Evolutionary conservation across 225 moss, liverwort and hornwort species (phyloP).

Genomic region (Marchantia polymorpha): DNA sequence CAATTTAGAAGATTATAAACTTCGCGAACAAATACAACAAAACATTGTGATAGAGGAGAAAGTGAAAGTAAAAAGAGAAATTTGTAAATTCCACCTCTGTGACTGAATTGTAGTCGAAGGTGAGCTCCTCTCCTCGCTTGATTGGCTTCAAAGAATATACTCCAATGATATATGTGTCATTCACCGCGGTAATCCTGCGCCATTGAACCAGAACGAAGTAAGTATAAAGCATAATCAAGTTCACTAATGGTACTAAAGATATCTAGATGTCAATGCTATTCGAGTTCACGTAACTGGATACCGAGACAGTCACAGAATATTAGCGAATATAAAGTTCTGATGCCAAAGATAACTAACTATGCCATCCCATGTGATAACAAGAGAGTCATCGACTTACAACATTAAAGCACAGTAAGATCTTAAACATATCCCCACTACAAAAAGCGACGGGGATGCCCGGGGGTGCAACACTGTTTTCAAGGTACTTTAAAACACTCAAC

Average conservation of each 20-base stretch:
- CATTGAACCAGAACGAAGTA: neutral
- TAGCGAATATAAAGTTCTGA: no score
- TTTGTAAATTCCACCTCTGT: slow-evolving; percentile 63
- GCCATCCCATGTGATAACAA: no score
- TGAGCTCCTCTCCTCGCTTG: slow-evolving; percentile 92
- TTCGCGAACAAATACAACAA: neutral
- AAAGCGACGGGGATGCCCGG: neutral
- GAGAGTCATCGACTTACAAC: no score
- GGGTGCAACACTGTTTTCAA: neutral
- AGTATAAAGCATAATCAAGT: neutral
- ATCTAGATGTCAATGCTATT: neutral
- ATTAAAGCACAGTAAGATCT: no score
- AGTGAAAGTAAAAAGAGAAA: neutral
- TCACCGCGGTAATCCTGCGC: slow-evolving; percentile 87
- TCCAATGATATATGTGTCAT: slow-evolving; percentile 91
- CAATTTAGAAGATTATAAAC: neutral
- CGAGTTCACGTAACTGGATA: no score
- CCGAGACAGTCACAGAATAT: no score
- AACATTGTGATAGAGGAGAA: neutral
- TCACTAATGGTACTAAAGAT: neutral
- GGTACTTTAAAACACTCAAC: neutral
- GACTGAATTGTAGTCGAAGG: slow-evolving; percentile 96
- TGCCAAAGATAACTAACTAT: no score
- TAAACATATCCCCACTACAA: neutral
- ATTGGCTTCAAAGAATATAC: slow-evolving; percentile 96